These are phyloP conservation scores for Pichia deserticola DNA, from an alignment of 805 yeast genomes.

Conservation along the genomic window DNA sequence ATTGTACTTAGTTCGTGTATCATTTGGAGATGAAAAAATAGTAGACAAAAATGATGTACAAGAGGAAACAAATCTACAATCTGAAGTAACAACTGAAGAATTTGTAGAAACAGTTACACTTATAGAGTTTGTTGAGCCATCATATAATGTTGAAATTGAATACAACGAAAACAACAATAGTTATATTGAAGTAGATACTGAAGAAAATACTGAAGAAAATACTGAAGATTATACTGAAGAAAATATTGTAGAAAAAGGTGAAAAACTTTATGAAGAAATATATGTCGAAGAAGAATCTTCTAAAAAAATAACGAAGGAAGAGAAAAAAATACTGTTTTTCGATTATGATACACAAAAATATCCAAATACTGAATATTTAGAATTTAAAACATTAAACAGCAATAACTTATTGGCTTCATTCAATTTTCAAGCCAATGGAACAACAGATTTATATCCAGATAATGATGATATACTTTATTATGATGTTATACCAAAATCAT, in stretches of 20 bases:
- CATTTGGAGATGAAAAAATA: background rate
- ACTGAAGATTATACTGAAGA: background rate
- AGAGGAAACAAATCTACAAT: background rate
- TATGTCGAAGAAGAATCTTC: too few species aligned
- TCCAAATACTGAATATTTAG: slow-evolving; percentile 55
- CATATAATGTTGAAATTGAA: background rate
- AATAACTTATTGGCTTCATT: slow-evolving; percentile 67
- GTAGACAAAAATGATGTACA: background rate
- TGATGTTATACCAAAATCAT: slow-evolving; percentile 67
- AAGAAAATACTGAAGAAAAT: too few species aligned
- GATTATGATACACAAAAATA: slow-evolving; percentile 15
- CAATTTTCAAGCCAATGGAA: slow-evolving; percentile 56
- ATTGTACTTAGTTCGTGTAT: background rate
- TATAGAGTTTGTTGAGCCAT: too few species aligned
- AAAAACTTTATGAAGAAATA: background rate
- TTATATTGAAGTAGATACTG: too few species aligned
- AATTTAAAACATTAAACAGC: slow-evolving; percentile 64
- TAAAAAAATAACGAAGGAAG: background rate
- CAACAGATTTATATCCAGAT: slow-evolving; percentile 22
- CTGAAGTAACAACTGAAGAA: background rate
- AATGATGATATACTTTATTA: slow-evolving; percentile 36
- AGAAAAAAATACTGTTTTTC: background rate
- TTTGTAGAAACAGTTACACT: background rate
- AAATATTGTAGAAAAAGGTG: background rate
- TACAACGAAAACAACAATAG: background rate